Percentiles rank a stretch among this genome's conserved stretches.
Conservation (phyloP, 2,329 filamentous ascomycete species). For the Parasarocladium wereldwijsianum region DNA sequence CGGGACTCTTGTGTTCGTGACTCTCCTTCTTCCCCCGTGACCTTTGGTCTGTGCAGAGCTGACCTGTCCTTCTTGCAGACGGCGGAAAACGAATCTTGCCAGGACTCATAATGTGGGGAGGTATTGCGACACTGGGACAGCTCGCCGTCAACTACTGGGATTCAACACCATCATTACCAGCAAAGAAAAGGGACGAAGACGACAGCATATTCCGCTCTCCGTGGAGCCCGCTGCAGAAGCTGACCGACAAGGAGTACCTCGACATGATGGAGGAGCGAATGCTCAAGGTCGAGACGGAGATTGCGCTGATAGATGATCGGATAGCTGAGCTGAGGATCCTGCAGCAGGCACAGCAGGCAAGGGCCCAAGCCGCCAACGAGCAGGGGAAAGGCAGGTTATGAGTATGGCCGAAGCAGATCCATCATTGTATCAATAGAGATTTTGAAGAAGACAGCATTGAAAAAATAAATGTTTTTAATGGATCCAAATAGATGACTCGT, state of each 20-base stretch:
- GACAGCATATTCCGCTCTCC: conserved; percentile 37
- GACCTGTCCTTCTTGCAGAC: conserved; percentile 20
- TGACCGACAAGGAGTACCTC: conserved; percentile 61
- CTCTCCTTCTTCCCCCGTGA: conserved; percentile 6
- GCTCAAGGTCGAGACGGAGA: conserved; percentile 57
- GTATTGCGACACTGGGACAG: conserved; percentile 16
- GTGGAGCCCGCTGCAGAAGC: conserved; percentile 56
- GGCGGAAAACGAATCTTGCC: conserved; percentile 38
- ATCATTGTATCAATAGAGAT: too few relatives aligned
- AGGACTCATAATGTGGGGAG: conserved; percentile 9
- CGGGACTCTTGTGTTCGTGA: conserved; percentile 38
- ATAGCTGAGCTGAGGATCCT: conserved; percentile 32
- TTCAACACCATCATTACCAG: conserved; percentile 7
- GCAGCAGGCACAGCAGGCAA: too few relatives aligned
- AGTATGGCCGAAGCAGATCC: too few relatives aligned
- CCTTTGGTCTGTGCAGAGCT: background rate
- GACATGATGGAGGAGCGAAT: conserved; percentile 57
- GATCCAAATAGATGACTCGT: too few relatives aligned
- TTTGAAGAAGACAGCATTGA: too few relatives aligned
- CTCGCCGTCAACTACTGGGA: conserved; percentile 18
- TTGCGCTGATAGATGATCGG: conserved; percentile 63
- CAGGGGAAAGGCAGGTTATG: too few relatives aligned
- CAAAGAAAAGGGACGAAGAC: conserved; percentile 25
- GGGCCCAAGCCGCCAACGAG: too few relatives aligned
- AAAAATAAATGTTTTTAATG: too few relatives aligned